Evolutionary conservation across 345 rosid species (phyloP).

Genomic region (Populus tremula): DNA sequence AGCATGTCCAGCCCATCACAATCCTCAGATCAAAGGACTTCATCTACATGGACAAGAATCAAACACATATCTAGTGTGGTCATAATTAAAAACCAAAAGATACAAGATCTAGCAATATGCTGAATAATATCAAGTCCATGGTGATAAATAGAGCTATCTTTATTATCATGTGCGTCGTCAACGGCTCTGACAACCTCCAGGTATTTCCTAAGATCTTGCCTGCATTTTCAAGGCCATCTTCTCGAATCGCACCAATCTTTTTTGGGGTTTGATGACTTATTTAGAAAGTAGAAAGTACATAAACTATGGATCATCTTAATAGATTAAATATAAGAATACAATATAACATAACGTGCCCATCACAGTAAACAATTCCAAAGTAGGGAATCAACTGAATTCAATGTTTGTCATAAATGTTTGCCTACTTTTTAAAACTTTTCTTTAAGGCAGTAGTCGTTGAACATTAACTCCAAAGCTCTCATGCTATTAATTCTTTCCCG

Average conservation of each 20-base stretch:
- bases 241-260: not conserved
- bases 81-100: no score
- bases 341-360: no score
- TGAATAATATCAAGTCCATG: no score
- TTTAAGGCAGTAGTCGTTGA: not conserved
- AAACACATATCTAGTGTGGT: no score
- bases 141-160: no score
- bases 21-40: no score
- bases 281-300: no score
- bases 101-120: no score
- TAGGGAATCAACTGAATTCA: not conserved
- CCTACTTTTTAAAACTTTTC: not conserved
- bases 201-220: not conserved
- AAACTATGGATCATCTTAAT: not conserved
- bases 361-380: not conserved
- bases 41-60: no score
- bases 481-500: not conserved
- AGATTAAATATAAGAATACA: no score
- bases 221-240: not conserved
- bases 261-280: not conserved
- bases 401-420: constrained; percentile 7
- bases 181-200: not conserved
- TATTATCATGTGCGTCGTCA: not conserved
- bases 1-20: no score
- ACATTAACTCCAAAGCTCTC: constrained; percentile 1